Conservation (phyloP, 495 filamentous ascomycete species). For the Penicillium bovifimosum region DNA sequence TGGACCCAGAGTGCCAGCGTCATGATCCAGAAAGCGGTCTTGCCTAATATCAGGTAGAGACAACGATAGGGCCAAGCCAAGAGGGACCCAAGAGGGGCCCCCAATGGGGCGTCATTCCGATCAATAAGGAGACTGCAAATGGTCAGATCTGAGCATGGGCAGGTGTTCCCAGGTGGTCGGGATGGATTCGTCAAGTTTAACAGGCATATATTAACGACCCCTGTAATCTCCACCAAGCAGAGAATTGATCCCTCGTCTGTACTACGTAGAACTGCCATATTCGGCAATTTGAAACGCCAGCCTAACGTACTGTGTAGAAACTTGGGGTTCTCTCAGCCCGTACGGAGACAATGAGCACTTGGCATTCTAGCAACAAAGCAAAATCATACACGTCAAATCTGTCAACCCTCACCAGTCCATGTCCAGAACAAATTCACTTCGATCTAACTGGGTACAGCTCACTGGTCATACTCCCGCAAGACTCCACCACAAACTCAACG, state of each 20-base stretch:
- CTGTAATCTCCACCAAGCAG: conserved; percentile 16
- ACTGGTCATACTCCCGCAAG: conserved; percentile 1
- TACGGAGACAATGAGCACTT: neutral
- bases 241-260: neutral
- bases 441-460: neutral
- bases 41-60: conserved; percentile 6
- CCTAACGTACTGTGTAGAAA: neutral
- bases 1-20: neutral
- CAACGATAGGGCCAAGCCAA: neutral
- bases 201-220: conserved; percentile 18
- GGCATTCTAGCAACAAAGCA: neutral
- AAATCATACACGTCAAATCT: neutral
- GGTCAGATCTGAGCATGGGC: too few relatives aligned
- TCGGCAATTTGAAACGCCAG: conserved; percentile 4
- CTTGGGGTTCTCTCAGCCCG: neutral
- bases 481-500: conserved; percentile 22
- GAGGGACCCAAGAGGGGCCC: too few relatives aligned
- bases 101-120: too few relatives aligned
- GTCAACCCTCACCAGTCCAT: neutral
- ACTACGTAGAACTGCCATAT: neutral
- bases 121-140: neutral
- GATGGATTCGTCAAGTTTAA: too few relatives aligned
- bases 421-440: neutral
- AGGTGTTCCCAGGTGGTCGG: too few relatives aligned
- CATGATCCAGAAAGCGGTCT: conserved; percentile 5